Conservation (phyloP, 176 grass and related monocot species). For the Coix lacrymajobi region DNA sequence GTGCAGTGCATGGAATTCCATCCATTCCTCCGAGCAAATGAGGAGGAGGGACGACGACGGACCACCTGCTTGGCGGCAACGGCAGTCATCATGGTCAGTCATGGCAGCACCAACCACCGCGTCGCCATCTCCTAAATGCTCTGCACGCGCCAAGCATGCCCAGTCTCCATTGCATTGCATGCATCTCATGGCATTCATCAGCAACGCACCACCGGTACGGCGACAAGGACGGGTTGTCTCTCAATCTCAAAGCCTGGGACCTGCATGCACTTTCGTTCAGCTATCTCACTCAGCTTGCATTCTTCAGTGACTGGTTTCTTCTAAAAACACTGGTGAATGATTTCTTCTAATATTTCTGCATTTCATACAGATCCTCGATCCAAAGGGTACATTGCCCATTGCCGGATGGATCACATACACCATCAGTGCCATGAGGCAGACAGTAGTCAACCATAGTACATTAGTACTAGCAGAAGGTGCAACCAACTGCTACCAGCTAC, state of each 20-base stretch:
- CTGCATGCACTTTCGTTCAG: neutral
- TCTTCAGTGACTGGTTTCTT: too few species aligned
- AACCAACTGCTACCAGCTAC: neutral
- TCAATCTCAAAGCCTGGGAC: neutral
- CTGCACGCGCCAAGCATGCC: slow-evolving; percentile 10
- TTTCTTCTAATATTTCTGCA: too few species aligned
- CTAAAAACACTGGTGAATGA: neutral
- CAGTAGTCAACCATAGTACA: neutral
- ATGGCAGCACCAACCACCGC: neutral
- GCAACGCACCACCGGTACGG: neutral
- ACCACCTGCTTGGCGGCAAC: slow-evolving; percentile 2
- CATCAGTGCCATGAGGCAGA: neutral
- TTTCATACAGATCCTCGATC: too few species aligned
- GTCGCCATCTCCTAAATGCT: neutral
- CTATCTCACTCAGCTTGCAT: too few species aligned
- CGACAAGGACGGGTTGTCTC: neutral
- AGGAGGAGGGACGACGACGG: neutral
- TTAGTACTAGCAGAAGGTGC: neutral
- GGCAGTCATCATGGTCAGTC: neutral
- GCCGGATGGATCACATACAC: too few species aligned
- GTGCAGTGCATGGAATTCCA: neutral
- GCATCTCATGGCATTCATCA: neutral
- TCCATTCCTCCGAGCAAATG: neutral
- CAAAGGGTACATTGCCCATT: too few species aligned
- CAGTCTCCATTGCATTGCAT: neutral